Conservation (phyloP, 2,329 filamentous ascomycete genomes). For the Verticillium zaregamsianum region DNA sequence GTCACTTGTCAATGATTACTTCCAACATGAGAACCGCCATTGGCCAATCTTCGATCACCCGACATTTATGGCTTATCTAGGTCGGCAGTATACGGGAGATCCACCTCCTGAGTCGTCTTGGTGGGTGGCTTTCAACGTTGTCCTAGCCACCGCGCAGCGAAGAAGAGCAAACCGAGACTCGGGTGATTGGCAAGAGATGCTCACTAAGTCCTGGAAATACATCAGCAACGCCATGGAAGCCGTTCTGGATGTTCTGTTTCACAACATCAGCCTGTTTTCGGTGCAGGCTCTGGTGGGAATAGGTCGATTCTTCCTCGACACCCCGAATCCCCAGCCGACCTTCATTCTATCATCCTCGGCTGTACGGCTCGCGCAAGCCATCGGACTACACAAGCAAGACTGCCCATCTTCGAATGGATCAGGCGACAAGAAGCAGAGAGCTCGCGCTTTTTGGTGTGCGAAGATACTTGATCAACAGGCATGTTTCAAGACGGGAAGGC, state of each 20-base stretch:
- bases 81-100: background rate
- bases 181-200: background rate
- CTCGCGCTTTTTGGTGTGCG: background rate
- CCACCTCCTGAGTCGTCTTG: background rate
- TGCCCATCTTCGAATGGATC: background rate
- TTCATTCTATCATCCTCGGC: constrained; percentile 1
- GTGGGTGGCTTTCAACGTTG: background rate
- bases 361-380: background rate
- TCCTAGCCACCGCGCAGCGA: background rate
- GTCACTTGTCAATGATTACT: background rate
- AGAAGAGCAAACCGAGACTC: background rate
- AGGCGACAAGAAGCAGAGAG: background rate
- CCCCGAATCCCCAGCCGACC: constrained; percentile 2
- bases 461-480: background rate
- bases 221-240: background rate
- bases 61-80: background rate
- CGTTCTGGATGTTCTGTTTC: background rate
- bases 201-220: background rate
- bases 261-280: background rate
- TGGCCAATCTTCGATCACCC: background rate
- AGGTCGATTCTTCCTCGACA: background rate
- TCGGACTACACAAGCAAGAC: constrained; percentile 2
- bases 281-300: constrained; percentile 1
- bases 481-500: background rate
- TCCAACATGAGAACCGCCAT: background rate